phyloP scores from a whole-genome alignment of 495 filamentous ascomycete genomes.

The Aspergillus panamensis region DNA sequence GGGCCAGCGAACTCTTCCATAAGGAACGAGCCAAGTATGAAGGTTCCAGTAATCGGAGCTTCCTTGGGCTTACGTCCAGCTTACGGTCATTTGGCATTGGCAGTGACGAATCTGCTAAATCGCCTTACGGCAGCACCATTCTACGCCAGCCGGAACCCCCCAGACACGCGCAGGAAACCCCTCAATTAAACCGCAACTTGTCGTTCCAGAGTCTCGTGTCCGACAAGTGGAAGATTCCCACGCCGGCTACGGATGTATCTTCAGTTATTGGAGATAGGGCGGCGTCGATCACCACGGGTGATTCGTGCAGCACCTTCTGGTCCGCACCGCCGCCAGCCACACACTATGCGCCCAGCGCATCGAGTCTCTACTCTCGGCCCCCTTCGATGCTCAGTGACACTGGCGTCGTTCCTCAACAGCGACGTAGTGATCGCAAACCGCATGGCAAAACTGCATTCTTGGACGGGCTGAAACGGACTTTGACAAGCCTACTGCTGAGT shows the following conservation, averaged over 20 bases:
- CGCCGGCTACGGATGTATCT: slow-evolving; percentile 47
- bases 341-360: slow-evolving; percentile 57
- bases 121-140: slow-evolving; percentile 24
- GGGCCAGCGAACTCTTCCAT: slow-evolving; percentile 86
- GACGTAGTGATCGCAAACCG: slow-evolving; percentile 36
- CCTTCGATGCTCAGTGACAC: slow-evolving; percentile 46
- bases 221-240: slow-evolving; percentile 56
- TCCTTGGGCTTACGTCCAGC: slow-evolving; percentile 45
- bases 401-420: slow-evolving; percentile 26
- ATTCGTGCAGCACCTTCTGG: slow-evolving; percentile 83
- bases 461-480: slow-evolving; percentile 67
- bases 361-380: slow-evolving; percentile 49
- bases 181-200: slow-evolving; percentile 42
- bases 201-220: slow-evolving; percentile 65
- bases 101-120: slow-evolving; percentile 46
- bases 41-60: slow-evolving; percentile 48
- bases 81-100: slow-evolving; percentile 50
- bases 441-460: slow-evolving; percentile 66
- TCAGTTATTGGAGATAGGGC: slow-evolving; percentile 53
- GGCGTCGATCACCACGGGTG: slow-evolving; percentile 61
- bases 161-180: slow-evolving; percentile 34
- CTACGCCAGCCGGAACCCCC: slow-evolving; percentile 44
- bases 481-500: slow-evolving; percentile 82
- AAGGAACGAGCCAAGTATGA: slow-evolving; percentile 76
- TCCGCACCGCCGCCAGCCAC: slow-evolving; percentile 68